phyloP scores from a whole-genome alignment of 148 eudicot species.

The Amaranthus hypochondriacus region DNA sequence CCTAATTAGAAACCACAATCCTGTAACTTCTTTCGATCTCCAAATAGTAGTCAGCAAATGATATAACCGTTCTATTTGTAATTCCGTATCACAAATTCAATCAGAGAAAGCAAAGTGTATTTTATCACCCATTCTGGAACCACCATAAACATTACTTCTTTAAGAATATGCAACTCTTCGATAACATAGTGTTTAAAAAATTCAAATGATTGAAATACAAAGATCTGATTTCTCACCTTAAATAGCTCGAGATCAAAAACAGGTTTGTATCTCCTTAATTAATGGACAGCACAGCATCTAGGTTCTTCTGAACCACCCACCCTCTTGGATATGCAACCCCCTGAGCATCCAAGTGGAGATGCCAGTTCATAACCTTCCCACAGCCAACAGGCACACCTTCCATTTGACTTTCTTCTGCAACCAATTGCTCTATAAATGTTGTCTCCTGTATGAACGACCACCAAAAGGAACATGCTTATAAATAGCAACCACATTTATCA shows the following conservation, averaged over 20 bases:
- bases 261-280: constrained; percentile 26
- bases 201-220: constrained; percentile 8
- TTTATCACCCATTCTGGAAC: background rate
- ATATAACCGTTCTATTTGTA: background rate
- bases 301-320: constrained; percentile 73
- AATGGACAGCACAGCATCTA: constrained; percentile 39
- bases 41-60: background rate
- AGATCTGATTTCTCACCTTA: constrained; percentile 14
- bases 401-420: constrained; percentile 95
- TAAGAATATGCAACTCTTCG: background rate
- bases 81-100: background rate
- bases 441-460: constrained; percentile 58
- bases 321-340: constrained; percentile 65
- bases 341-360: constrained; percentile 79
- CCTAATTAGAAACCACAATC: background rate
- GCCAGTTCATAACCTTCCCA: constrained; percentile 83
- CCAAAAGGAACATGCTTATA: constrained; percentile 5
- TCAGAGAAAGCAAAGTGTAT: background rate
- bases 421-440: constrained; percentile 85
- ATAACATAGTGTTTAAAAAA: background rate
- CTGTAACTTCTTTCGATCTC: background rate
- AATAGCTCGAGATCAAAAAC: constrained; percentile 5
- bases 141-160: background rate
- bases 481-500: background rate
- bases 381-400: constrained; percentile 64